A percentile compares a stretch with the other conserved stretches of the same genome.
phyloP scores from a whole-genome alignment of 306 rosid species.

The Gastrolobium villosum region DNA sequence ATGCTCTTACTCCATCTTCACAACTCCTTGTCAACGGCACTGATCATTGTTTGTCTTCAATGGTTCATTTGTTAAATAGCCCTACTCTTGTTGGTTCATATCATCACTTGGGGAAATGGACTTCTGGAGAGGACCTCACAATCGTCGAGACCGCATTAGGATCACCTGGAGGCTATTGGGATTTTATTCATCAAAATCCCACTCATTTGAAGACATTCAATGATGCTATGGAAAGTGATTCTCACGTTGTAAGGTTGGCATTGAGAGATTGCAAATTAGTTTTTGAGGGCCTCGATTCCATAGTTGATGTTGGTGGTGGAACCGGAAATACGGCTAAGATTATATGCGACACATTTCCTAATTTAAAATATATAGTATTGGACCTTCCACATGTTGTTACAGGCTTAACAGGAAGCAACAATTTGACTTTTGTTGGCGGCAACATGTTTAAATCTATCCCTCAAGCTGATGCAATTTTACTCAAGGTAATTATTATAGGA shows the following conservation, averaged over 20 bases:
- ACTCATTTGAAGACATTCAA: constrained; percentile 15
- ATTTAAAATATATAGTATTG: not conserved
- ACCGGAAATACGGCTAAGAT: constrained; percentile 33
- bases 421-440: constrained; percentile 27
- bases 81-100: not conserved
- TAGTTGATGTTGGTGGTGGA: constrained; percentile 41
- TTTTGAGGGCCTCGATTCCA: not conserved
- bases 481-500: not conserved
- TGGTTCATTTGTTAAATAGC: not conserved
- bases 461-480: constrained; percentile 30
- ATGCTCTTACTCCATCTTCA: constrained; percentile 18
- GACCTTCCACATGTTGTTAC: constrained; percentile 31
- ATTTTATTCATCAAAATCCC: not conserved
- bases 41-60: constrained; percentile 27
- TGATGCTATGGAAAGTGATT: constrained; percentile 41
- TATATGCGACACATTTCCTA: constrained; percentile 15
- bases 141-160: not conserved
- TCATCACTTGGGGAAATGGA: constrained; percentile 25
- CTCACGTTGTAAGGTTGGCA: constrained; percentile 6
- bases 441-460: constrained; percentile 33
- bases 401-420: not conserved
- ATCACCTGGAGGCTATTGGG: not conserved
- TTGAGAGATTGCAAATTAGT: not conserved
- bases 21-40: constrained; percentile 6
- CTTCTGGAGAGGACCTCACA: not conserved